phyloP scores from a whole-genome alignment of 2,329 filamentous ascomycete species.

The Calonectria hongkongensis region DNA sequence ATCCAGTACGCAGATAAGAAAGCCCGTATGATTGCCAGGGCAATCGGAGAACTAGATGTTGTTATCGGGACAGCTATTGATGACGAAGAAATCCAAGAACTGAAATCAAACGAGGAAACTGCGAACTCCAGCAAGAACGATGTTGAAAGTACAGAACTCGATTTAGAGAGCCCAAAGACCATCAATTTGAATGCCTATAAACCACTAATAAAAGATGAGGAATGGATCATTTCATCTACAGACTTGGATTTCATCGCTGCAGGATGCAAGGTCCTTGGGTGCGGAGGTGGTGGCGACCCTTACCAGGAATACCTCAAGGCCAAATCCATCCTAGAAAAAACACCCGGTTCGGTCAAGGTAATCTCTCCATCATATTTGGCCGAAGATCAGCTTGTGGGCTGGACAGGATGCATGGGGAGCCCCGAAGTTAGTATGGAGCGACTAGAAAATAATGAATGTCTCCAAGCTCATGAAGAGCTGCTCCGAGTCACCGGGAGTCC shows the following conservation, averaged over 20 bases:
- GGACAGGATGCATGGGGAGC: slow-evolving; percentile 38
- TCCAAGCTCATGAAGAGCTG: slow-evolving; percentile 35
- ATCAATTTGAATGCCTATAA: slow-evolving; percentile 21
- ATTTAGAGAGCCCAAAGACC: too few species aligned
- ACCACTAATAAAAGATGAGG: slow-evolving; percentile 46
- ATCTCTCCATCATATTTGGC: slow-evolving; percentile 15
- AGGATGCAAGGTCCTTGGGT: slow-evolving; percentile 68
- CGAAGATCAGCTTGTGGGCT: slow-evolving; percentile 30
- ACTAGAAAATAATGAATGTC: slow-evolving; percentile 38
- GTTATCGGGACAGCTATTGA: not conserved
- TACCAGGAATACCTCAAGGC: slow-evolving; percentile 34
- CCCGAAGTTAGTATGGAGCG: slow-evolving; percentile 41
- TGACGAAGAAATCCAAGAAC: not conserved
- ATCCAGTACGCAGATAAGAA: slow-evolving; percentile 34
- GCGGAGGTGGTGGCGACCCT: slow-evolving; percentile 63
- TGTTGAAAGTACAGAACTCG: not conserved
- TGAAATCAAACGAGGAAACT: not conserved
- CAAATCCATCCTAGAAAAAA: slow-evolving; percentile 15
- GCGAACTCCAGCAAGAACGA: not conserved
- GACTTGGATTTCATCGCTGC: slow-evolving; percentile 67
- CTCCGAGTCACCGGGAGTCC: slow-evolving; percentile 9
- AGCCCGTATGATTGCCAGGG: slow-evolving; percentile 31
- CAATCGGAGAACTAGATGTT: slow-evolving; percentile 26
- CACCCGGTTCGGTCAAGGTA: slow-evolving; percentile 1
- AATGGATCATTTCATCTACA: slow-evolving; percentile 67